Evolutionary conservation across 225 moss, liverwort and hornwort genomes (phyloP), one percentile per base, ranked within the genome.

Genomic region (Polytrichum commune): DNA sequence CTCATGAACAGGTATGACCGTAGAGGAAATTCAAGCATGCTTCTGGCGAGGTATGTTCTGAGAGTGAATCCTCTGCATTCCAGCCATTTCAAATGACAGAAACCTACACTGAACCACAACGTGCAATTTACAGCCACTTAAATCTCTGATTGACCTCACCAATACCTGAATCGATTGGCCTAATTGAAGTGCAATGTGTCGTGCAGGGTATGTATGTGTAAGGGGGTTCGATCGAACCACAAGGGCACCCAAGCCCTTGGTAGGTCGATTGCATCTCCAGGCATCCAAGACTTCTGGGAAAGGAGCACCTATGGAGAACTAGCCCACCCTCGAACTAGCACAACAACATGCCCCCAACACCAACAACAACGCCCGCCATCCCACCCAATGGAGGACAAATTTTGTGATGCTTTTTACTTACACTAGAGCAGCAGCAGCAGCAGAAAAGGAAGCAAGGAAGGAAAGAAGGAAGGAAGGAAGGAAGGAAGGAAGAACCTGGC

Each of bases 151-250:
- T 46, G 46, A 46, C 46, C 46, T 46, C 46, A 13, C 46, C 46
- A 13, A 46, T 46, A 46, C 46, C 46, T 46, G 46, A 46, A 8
- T 46, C 2, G 16, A 46, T 3, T 46, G 46, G 16, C 46, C 46
- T 46, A 13, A 46, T 46, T 71, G n/a, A 7, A 9, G 28, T 27
- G 35, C 20, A 60, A 5, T 69, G 26, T 29, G 26, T 29, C 74
- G 27, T 46, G 29, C 82, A 96, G 95, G 95, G 18, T 93, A 96
- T 69, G 88, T 96, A 2, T 96, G 95, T 79, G 93, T 96, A 20
- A 71, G 95, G 53, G 95, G 95, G 69, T 93, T 90, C 70, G 95
- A 96, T 61, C 74, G 75, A 73, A 27, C 46, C 10, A 77, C 77
- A 19, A 79, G 89, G 64, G 86, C 85, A 55, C 95, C 95, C 0